phyloP scores from a whole-genome alignment of 257 asterid genomes.

The Rhazya stricta region DNA sequence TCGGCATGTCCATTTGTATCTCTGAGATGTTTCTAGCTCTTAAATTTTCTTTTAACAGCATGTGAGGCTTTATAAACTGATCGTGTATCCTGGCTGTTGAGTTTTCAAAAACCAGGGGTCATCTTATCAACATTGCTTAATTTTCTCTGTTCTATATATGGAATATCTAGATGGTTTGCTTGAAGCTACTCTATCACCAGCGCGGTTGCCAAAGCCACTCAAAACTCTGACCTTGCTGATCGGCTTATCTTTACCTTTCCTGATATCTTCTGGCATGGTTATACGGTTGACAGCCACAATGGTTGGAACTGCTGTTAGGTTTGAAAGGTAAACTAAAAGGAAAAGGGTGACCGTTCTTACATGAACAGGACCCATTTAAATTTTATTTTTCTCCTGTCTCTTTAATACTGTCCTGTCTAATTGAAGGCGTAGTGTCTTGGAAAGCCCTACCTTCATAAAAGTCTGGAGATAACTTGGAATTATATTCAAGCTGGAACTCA shows the following conservation, averaged over 20 bases:
- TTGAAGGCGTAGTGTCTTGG: background rate
- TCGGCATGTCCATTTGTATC: background rate
- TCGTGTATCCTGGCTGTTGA: conserved; percentile 5
- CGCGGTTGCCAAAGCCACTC: conserved; percentile 82
- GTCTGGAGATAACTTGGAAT: background rate
- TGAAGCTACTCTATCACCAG: conserved; percentile 91
- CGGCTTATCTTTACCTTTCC: conserved; percentile 60
- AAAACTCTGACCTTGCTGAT: conserved; percentile 74
- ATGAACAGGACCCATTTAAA: background rate
- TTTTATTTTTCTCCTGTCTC: background rate
- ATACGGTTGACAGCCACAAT: conserved; percentile 57
- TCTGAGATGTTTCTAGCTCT: background rate
- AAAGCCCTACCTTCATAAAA: background rate
- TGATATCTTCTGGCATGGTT: conserved; percentile 75
- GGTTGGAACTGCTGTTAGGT: conserved; percentile 64
- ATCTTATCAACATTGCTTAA: conserved; percentile 7
- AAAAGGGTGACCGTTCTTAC: background rate
- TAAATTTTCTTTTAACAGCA: background rate
- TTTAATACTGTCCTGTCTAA: background rate
- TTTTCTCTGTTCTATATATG: conserved; percentile 31
- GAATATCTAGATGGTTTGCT: conserved; percentile 76
- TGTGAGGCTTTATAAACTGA: background rate
- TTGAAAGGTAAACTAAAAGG: conserved; percentile 49
- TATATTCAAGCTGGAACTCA: background rate
- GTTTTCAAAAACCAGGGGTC: background rate